Conservation (phyloP, 2,329 filamentous ascomycete species). For the Cladophialophora yegresii region DNA sequence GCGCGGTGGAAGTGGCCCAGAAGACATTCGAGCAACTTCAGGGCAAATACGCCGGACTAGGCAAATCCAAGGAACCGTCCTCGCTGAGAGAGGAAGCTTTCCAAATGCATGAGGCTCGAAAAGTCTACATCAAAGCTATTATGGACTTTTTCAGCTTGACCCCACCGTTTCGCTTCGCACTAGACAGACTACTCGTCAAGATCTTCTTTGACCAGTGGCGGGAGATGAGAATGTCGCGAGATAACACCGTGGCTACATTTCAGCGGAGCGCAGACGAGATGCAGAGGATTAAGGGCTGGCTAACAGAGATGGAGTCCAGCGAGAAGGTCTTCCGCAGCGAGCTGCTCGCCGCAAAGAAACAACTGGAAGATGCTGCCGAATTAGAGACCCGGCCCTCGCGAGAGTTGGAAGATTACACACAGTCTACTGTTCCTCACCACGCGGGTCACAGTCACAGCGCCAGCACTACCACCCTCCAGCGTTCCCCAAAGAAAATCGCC, state of each 20-base stretch:
- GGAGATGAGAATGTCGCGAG: constrained; percentile 74
- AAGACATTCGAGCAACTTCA: constrained; percentile 80
- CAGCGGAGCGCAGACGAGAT: constrained; percentile 74
- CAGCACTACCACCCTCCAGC: constrained; percentile 43
- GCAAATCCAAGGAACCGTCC: constrained; percentile 91
- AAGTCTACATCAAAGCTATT: constrained; percentile 84
- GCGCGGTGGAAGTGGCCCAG: constrained; percentile 75
- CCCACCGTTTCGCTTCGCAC: constrained; percentile 77
- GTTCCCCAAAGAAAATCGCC: constrained; percentile 56
- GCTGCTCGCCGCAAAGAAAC: constrained; percentile 73
- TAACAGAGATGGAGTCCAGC: constrained; percentile 88
- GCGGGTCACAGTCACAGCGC: constrained; percentile 68
- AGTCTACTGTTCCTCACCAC: constrained; percentile 85
- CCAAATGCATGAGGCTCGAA: constrained; percentile 87
- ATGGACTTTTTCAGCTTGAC: constrained; percentile 91
- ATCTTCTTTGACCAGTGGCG: constrained; percentile 85
- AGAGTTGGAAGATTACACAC: constrained; percentile 88
- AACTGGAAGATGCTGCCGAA: constrained; percentile 78
- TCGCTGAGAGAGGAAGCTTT: constrained; percentile 93
- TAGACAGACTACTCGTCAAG: constrained; percentile 84
- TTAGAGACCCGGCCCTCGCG: constrained; percentile 74
- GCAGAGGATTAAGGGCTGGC: constrained; percentile 89
- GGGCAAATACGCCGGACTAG: constrained; percentile 78
- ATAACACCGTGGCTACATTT: constrained; percentile 63
- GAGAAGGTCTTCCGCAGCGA: constrained; percentile 82